Conservation (phyloP, 2,329 filamentous ascomycete species). For the Hypomyces perniciosus region DNA sequence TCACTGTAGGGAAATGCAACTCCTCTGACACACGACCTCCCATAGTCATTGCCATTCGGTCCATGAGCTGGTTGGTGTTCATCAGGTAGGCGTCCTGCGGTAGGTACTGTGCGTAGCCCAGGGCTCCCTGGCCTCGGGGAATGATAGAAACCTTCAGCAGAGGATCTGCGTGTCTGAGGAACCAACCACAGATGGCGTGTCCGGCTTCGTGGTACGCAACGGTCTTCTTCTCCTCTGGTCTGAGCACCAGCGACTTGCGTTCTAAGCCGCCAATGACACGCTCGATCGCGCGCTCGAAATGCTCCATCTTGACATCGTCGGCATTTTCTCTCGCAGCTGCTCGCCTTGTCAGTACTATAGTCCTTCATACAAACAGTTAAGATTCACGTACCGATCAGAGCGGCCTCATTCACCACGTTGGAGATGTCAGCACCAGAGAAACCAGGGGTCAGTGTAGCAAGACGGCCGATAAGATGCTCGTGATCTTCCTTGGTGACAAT, state of each 20-base stretch:
- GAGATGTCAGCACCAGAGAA: constrained; percentile 98
- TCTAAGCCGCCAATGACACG: constrained; percentile 93
- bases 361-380: neutral
- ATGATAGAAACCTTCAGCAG: constrained; percentile 98
- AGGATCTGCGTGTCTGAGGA: constrained; percentile 91
- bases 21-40: constrained; percentile 94
- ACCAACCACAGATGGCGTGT: constrained; percentile 98
- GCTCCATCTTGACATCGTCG: constrained; percentile 73
- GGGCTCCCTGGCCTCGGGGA: constrained; percentile 83
- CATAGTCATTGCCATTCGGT: constrained; percentile 99
- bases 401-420: constrained; percentile 97
- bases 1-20: constrained; percentile 93
- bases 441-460: constrained; percentile 88
- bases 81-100: constrained; percentile 91
- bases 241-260: constrained; percentile 93
- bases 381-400: constrained; percentile 69
- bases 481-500: constrained; percentile 89
- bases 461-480: constrained; percentile 78
- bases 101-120: constrained; percentile 97
- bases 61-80: constrained; percentile 94
- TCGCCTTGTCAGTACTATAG: constrained; percentile 15
- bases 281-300: constrained; percentile 97
- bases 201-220: constrained; percentile 98
- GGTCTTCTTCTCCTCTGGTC: constrained; percentile 87
- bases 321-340: constrained; percentile 78